Evolutionary conservation across 1,284 basidiomycete species (phyloP), one percentile per base, ranked within the genome.

Genomic region (Laetiporus sulphureus): DNA sequence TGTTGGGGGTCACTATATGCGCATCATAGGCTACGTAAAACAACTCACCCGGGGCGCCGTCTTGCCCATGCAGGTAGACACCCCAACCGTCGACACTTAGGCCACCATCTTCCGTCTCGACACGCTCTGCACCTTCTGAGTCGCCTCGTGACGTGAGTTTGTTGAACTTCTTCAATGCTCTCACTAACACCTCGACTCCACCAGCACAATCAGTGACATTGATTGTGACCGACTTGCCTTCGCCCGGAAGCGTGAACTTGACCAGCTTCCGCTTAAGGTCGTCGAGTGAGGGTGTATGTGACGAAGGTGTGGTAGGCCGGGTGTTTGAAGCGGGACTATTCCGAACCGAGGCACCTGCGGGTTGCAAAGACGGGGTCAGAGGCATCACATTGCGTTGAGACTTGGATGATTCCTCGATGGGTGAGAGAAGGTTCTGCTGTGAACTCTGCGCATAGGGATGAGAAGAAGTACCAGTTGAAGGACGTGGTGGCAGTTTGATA

Each of bases 31-130:
- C 3, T 22, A 27, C 32, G 32, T 15, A 8, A 30, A 18, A 4
- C 19, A 25, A 50, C 58, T 32, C 53, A 84, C 85, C 73, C 44
- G 68, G 62, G 2, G 73, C 74, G 35, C 76, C 74, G 12, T 72
- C 73, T 36, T 75, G 70, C 11, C 69, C 69, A 58, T 67, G 77
- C 32, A 84, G 65, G 62, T 78, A 92, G 0, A 91, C 83, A 13
- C 82, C 87, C 89, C 91, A 96, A 0, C 91, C 91, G 50, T 94
- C 89, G 2, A 93, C 80, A 42, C 75, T 77, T 12, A 94, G 66
- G 1, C 78, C 80, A 2, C 79, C 79, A 21, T 79, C 78, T 15
- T 76, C 76, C 0, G 71, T 75, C 42, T 75, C 73, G 15, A 73
- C 68, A 30, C 70, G 66, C 42, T 75, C 77, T 40, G 67, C 57